Conservation (phyloP, 2,329 filamentous ascomycete species). For the Sporothrix variecibatus region DNA sequence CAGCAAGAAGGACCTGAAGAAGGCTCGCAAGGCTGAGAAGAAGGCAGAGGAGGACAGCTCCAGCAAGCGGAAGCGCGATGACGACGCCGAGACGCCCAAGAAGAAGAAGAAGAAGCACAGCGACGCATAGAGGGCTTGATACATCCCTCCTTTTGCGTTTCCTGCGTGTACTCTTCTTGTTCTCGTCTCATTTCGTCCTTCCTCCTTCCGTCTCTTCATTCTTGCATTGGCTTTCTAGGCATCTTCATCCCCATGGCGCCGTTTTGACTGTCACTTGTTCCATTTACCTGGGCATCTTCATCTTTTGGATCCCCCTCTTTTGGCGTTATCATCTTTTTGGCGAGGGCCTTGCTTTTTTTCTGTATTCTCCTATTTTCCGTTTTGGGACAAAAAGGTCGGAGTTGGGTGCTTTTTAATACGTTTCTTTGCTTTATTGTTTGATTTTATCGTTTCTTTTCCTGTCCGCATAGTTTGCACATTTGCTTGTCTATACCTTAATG, state of each 20-base stretch:
- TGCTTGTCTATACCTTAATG: not conserved
- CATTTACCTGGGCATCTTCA: not conserved
- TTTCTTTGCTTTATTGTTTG: not conserved
- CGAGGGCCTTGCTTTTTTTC: constrained; percentile 17
- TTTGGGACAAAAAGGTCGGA: constrained; percentile 21
- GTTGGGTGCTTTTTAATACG: constrained; percentile 9
- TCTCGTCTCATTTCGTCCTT: not conserved
- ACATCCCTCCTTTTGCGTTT: not conserved
- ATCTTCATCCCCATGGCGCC: constrained; percentile 2
- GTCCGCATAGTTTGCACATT: constrained; percentile 1
- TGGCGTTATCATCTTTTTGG: constrained; percentile 18
- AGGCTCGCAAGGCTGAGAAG: constrained; percentile 36
- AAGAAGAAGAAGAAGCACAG: constrained; percentile 50
- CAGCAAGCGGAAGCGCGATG: constrained; percentile 69
- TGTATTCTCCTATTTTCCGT: not conserved
- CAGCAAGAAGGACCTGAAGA: constrained; percentile 51
- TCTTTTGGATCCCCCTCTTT: not conserved
- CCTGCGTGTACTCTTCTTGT: not conserved
- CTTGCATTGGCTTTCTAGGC: constrained; percentile 4
- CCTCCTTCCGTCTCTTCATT: not conserved
- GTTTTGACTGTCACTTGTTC: constrained; percentile 12
- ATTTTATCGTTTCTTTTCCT: not conserved
- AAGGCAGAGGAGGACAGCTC: constrained; percentile 43
- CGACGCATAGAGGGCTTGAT: constrained; percentile 17
- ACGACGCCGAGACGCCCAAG: constrained; percentile 62